Base-by-base conservation (phyloP, 352 stramenopile species). In the Phytophthora foliorum region DNA sequence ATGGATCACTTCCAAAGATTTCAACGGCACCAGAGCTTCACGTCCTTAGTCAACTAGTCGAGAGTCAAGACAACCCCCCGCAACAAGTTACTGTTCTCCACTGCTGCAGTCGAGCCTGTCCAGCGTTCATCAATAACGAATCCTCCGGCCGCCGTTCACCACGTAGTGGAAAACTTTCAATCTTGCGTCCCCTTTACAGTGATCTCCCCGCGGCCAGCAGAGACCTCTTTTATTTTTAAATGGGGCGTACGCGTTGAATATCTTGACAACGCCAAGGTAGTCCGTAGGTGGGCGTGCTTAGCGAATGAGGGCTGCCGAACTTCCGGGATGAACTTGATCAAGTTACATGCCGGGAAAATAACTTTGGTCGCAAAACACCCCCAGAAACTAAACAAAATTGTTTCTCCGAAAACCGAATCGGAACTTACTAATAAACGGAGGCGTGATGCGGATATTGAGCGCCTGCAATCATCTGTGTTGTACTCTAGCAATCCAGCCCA, bases 221-320 rank as follows among this genome's bases (percentile, higher is more conserved):
- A 63, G 14, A 63, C 42, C 19, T 55, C 31, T 2, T 63, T 44
- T 21, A 63, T 54, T 38, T 63, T 55, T 24, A 63, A 63, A 24
- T 63, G 55, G 29, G 41, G 55, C 4, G 55, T 63, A 1, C 29
- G 36, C 6, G 13, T 7, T 42, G 10, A 42, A 42, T 42, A 19
- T 42, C 36, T 42, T 1, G 36, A 19, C 2, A 42, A 42, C 36
- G 36, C 1, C 10, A 42, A 42, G 36, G 4, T 42, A 11, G 6
- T 7, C 36, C 36, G 6, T 11, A 11, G 13, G 7, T 42, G 36
- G 36, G 36, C 36, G 36, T 57, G 50, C n/a, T n/a, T 57, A 2
- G 50, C 21, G 0, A 29, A 63, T 19, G 55, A 63, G 27, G n/a
- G 16, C 3, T 63, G 55, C 10, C 24, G 42, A 45, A 54, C 41